Evolutionary conservation across 2,329 filamentous ascomycete genomes (phyloP).

Genomic region (Botryotinia calthae): DNA sequence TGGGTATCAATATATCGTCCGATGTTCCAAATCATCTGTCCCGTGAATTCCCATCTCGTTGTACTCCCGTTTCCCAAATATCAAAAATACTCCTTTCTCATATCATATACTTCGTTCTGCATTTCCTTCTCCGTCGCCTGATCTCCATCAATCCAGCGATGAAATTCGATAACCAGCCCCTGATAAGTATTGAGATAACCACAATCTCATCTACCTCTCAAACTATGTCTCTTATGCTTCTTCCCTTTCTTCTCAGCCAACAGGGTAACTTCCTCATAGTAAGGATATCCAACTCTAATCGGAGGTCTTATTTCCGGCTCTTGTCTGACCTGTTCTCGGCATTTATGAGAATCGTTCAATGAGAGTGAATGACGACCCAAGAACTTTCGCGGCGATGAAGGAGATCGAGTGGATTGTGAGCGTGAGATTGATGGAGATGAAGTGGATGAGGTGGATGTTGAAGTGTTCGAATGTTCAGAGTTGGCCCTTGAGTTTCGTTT

Average conservation of each 20-base stretch:
- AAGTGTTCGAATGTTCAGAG: constrained; percentile 2
- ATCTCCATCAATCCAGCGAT: neutral
- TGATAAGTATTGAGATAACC: neutral
- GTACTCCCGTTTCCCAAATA: neutral
- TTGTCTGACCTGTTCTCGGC: neutral
- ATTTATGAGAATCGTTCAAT: neutral
- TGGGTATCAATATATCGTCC: constrained; percentile 20
- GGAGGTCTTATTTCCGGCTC: constrained; percentile 6
- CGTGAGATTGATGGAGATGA: neutral
- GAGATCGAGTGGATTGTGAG: neutral
- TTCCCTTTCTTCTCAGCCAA: constrained; percentile 7
- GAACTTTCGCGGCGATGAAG: neutral
- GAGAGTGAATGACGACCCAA: neutral
- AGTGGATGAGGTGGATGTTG: neutral
- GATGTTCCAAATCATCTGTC: neutral
- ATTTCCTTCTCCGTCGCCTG: neutral
- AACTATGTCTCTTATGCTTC: constrained; percentile 11
- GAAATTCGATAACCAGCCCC: neutral
- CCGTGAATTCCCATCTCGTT: neutral
- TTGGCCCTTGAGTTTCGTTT: constrained; percentile 12
- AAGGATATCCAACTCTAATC: constrained; percentile 22
- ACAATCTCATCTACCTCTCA: neutral
- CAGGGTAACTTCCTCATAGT: constrained; percentile 20
- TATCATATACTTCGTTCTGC: neutral
- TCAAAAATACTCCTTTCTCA: neutral